phyloP scores from a whole-genome alignment of 2,329 filamentous ascomycete genomes.

The Paramyrothecium sp. region DNA sequence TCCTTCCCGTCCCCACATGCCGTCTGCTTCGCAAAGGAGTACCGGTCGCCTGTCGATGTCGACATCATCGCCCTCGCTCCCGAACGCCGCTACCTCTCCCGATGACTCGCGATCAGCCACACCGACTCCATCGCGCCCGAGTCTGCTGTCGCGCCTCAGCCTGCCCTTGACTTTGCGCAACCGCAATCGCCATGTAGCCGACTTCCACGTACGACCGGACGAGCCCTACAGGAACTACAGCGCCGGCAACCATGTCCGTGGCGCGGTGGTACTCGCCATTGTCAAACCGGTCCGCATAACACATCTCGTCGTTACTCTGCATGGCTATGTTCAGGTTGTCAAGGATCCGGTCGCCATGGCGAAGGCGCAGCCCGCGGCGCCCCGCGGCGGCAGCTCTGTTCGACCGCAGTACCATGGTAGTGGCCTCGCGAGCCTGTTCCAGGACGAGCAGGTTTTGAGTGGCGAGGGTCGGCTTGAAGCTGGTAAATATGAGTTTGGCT shows the following conservation, averaged over 20 bases:
- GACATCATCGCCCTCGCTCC: conserved; percentile 11
- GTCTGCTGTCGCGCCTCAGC: conserved; percentile 51
- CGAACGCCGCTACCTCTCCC: conserved; percentile 26
- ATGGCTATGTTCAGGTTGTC: conserved; percentile 78
- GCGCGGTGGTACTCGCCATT: conserved; percentile 70
- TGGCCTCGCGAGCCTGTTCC: conserved; percentile 77
- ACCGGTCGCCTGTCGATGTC: conserved; percentile 14
- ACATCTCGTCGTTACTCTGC: conserved; percentile 74
- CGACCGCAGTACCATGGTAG: conserved; percentile 66
- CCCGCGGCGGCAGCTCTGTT: conserved; percentile 32
- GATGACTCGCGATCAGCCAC: conserved; percentile 33
- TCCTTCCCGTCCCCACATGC: conserved; percentile 13
- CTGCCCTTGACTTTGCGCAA: conserved; percentile 50
- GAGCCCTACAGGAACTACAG: conserved; percentile 76
- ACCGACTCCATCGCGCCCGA: conserved; percentile 24
- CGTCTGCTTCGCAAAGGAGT: conserved; percentile 14
- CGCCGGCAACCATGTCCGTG: conserved; percentile 72
- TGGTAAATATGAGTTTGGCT: conserved; percentile 77
- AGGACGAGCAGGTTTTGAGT: conserved; percentile 78
- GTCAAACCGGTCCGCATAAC: conserved; percentile 75
- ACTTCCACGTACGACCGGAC: conserved; percentile 75
- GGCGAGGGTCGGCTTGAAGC: conserved; percentile 74
- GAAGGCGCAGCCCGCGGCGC: conserved; percentile 41
- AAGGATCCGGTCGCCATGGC: conserved; percentile 62
- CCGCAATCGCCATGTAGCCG: conserved; percentile 64